Evolutionary conservation across 805 yeast genomes (phyloP).

Genomic region (Pichia paraexigua): DNA sequence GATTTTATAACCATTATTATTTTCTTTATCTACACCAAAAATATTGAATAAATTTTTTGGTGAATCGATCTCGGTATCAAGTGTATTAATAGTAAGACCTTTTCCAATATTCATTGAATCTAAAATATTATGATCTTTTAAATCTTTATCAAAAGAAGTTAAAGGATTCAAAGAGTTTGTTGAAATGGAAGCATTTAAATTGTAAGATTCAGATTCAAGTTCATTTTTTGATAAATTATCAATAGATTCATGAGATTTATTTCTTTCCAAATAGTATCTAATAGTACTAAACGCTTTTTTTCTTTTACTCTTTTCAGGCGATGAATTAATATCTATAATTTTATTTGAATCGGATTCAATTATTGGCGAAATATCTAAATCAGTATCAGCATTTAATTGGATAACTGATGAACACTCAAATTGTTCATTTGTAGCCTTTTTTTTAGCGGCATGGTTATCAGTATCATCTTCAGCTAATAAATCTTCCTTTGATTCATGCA

Average conservation of each 20-base stretch:
- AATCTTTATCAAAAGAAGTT: background rate
- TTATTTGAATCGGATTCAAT: background rate
- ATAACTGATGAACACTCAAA: background rate
- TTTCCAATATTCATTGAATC: background rate
- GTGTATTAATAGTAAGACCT: background rate
- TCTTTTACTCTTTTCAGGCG: constrained; percentile 1
- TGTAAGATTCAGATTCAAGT: background rate
- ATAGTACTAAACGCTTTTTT: constrained; percentile 7
- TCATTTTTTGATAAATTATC: background rate
- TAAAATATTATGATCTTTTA: background rate
- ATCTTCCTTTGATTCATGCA: background rate
- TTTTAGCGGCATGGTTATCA: too few species aligned
- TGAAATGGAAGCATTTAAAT: background rate
- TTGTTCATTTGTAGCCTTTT: background rate
- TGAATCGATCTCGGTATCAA: background rate
- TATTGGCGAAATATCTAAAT: background rate
- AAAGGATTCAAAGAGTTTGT: background rate
- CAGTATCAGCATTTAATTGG: background rate
- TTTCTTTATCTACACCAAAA: background rate
- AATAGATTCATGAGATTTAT: constrained; percentile 1
- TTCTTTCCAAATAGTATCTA: constrained; percentile 5
- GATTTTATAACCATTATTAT: background rate
- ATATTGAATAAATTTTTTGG: constrained; percentile 1
- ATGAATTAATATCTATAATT: background rate
- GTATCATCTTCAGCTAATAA: background rate